Evolutionary conservation across 306 rosid genomes (phyloP), one percentile per base, ranked within the genome.

Genomic region (Astragalus glycyphyllos): DNA sequence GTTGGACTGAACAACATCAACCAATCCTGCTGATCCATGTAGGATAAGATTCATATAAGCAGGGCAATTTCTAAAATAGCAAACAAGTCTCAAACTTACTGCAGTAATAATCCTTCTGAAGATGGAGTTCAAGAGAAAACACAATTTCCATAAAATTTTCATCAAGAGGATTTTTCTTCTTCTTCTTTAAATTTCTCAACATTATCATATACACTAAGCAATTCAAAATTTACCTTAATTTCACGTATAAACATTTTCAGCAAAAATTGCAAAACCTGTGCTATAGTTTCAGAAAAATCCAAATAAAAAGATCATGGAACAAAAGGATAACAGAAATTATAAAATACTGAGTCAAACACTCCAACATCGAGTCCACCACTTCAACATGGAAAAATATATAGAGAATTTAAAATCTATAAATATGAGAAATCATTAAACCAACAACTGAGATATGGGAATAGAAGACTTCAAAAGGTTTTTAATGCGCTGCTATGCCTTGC

Each of bases 391-490:
- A 42, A 45, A 26, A 23, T 54, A 40, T 12, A 69, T 5, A 13
- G 23, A 3, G 46, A 41, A 29, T 17, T 44, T 46, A 7, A 29
- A 45, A 58, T 38, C 45, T 9, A 42, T 44, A 57, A 44, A 67
- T 67, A 23, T 34, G 38, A 34, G 1, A 55, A 41, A 42, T 31
- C 53, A 49, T 49, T 14, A 14, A 49, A 48, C n/a, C n/a, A n/a
- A 49, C 45, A 23, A 29, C 44, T 46, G 31, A 29, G 58, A 47
- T 65, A 47, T 31, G 44, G 31, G 32, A 45, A 65, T 11, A 46
- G 5, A 29, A 65, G 31, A 31, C 15, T 13, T 7, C 31, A 56
- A 47, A 38, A 31, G 13, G 58, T 8, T 5, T 47, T n/a, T 48
- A 13, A 48, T 48, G 14, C 5, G 8, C 11, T 40, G 11, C 45